These are phyloP conservation scores for Ophiostoma novo-ulmi DNA, from an alignment of 2,329 filamentous ascomycete genomes.

Conservation along the genomic window DNA sequence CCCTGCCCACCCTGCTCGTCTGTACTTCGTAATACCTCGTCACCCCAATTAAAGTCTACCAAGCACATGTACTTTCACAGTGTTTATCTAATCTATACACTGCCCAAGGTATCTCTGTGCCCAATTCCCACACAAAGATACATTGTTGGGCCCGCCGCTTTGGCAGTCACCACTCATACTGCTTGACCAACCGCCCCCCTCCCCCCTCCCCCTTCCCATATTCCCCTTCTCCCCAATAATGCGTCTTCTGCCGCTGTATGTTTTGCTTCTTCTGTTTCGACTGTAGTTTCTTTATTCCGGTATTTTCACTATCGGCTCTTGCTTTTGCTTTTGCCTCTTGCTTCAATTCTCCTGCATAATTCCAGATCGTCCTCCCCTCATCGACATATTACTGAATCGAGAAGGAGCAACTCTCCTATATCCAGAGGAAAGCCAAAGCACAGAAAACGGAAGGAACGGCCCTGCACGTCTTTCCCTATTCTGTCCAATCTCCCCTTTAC, in stretches of 20 bases:
- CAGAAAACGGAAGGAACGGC: conserved; percentile 11
- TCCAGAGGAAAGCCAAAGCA: not conserved
- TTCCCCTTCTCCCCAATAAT: conserved; percentile 9
- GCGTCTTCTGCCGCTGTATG: not conserved
- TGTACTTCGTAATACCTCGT: not conserved
- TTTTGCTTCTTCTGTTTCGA: conserved; percentile 7
- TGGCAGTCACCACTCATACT: not conserved
- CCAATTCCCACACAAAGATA: not conserved
- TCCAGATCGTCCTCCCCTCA: not conserved
- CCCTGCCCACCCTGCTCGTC: not conserved
- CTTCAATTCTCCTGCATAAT: not conserved
- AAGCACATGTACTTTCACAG: not conserved
- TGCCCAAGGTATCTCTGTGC: not conserved
- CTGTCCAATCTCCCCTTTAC: conserved; percentile 5
- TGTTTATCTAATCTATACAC: not conserved
- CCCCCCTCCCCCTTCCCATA: not conserved
- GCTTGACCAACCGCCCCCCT: conserved; percentile 9
- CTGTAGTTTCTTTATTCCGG: not conserved
- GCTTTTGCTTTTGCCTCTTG: not conserved
- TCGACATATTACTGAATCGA: not conserved
- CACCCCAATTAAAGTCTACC: not conserved
- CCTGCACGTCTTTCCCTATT: conserved; percentile 11
- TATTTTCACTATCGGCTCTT: not conserved
- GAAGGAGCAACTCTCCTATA: not conserved
- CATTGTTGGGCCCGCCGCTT: not conserved